phyloP scores from a whole-genome alignment of 2,329 filamentous ascomycete genomes.

The Chrysoporthe puriensis region DNA sequence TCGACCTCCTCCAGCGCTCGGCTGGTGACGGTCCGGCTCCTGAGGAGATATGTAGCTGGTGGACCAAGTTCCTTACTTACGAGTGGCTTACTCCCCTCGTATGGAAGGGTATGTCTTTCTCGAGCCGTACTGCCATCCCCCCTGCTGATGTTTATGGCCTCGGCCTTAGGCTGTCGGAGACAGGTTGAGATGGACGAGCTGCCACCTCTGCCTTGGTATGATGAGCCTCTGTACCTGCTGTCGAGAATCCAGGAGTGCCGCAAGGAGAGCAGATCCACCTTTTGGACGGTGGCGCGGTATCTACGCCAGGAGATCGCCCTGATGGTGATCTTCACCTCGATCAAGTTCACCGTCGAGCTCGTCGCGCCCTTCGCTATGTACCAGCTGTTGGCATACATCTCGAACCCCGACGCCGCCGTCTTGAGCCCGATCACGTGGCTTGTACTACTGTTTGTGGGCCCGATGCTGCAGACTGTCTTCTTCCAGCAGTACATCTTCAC shows the following conservation, averaged over 20 bases:
- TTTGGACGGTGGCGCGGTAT: slow-evolving; percentile 50
- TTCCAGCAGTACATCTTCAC: slow-evolving; percentile 63
- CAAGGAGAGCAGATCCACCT: slow-evolving; percentile 46
- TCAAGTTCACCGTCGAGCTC: slow-evolving; percentile 50
- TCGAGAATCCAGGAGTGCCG: slow-evolving; percentile 49
- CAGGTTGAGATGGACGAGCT: slow-evolving; percentile 52
- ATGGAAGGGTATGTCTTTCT: slow-evolving; percentile 43
- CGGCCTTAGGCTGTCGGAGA: slow-evolving; percentile 36
- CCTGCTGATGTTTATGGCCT: neutral
- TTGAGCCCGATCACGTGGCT: slow-evolving; percentile 49
- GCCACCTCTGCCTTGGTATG: slow-evolving; percentile 57
- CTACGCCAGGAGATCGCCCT: slow-evolving; percentile 46
- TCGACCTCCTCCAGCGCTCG: slow-evolving; percentile 44
- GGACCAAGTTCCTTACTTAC: slow-evolving; percentile 55
- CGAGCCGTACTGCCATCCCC: too few relatives aligned
- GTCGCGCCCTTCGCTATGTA: slow-evolving; percentile 59
- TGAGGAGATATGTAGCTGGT: slow-evolving; percentile 59
- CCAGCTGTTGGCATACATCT: slow-evolving; percentile 55
- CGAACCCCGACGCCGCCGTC: slow-evolving; percentile 41
- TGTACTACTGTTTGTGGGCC: slow-evolving; percentile 55
- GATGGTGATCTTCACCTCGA: slow-evolving; percentile 49
- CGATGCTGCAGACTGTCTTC: slow-evolving; percentile 50
- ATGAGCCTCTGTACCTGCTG: slow-evolving; percentile 55
- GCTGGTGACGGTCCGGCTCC: slow-evolving; percentile 46
- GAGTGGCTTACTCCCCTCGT: slow-evolving; percentile 55